Evolutionary conservation across 495 filamentous ascomycete species (phyloP).

Genomic region (Tetracladium marchalianum): DNA sequence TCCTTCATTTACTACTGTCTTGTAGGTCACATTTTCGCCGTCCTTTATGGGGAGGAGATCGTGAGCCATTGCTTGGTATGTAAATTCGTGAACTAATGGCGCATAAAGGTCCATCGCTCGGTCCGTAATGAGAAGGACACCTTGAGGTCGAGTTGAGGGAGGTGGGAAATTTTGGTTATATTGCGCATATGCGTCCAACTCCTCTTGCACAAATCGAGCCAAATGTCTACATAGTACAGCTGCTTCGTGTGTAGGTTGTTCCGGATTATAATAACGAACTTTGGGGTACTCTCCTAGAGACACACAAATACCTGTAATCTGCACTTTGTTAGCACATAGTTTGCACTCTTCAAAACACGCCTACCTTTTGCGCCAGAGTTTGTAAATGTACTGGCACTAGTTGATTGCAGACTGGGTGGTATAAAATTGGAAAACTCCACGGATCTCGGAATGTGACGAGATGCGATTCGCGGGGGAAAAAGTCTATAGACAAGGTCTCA

Average conservation of each 20-base stretch:
- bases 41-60: constrained; percentile 84
- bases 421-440: constrained; percentile 87
- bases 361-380: constrained; percentile 77
- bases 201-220: constrained; percentile 84
- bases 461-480: constrained; percentile 82
- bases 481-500: constrained; percentile 73
- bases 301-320: constrained; percentile 80
- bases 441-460: constrained; percentile 87
- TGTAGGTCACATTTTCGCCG: constrained; percentile 77
- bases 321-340: constrained; percentile 11
- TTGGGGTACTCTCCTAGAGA: constrained; percentile 80
- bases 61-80: constrained; percentile 96
- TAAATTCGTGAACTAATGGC: constrained; percentile 89
- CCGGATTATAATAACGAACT: constrained; percentile 79
- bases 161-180: constrained; percentile 78
- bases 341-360: constrained; percentile 1
- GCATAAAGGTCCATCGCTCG: constrained; percentile 84
- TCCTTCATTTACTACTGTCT: constrained; percentile 66
- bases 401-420: constrained; percentile 80
- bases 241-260: constrained; percentile 71
- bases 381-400: constrained; percentile 73
- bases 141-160: constrained; percentile 66
- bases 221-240: constrained; percentile 76
- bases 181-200: constrained; percentile 77
- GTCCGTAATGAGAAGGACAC: constrained; percentile 78